Conservation (phyloP, 2,329 filamentous ascomycete species). For the Pezicula carpinea region DNA sequence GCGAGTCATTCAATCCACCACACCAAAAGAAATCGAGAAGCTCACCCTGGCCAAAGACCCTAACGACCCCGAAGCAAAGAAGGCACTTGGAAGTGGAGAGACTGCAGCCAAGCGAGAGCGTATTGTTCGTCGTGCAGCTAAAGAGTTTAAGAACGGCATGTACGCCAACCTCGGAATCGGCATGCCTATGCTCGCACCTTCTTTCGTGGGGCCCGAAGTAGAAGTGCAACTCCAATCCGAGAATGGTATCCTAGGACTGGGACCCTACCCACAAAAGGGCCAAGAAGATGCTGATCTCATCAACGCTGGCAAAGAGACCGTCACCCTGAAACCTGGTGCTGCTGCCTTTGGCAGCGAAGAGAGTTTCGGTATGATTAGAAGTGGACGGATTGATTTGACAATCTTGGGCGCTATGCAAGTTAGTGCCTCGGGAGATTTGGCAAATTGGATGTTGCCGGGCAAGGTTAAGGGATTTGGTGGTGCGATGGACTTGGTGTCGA, state of each 20-base stretch:
- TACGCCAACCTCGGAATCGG: constrained; percentile 90
- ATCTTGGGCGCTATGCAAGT: constrained; percentile 92
- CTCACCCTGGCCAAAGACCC: constrained; percentile 66
- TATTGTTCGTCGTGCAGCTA: constrained; percentile 79
- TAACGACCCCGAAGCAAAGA: constrained; percentile 25
- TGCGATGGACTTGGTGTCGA: constrained; percentile 89
- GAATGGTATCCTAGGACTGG: constrained; percentile 74
- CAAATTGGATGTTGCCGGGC: constrained; percentile 89
- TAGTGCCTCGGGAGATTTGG: constrained; percentile 54
- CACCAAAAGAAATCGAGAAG: constrained; percentile 80
- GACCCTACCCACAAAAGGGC: constrained; percentile 68
- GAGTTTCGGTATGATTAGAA: constrained; percentile 89
- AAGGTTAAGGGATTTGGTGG: constrained; percentile 86
- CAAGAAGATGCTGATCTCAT: constrained; percentile 83
- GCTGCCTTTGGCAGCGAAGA: constrained; percentile 82
- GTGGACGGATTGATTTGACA: constrained; percentile 80
- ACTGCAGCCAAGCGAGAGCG: constrained; percentile 67
- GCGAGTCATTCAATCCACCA: constrained; percentile 77
- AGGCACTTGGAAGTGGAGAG: constrained; percentile 28
- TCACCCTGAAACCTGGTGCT: constrained; percentile 76
- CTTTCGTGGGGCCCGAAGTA: constrained; percentile 72
- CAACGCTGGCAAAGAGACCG: constrained; percentile 91
- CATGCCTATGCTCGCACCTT: constrained; percentile 88
- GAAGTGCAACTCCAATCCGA: constrained; percentile 80
- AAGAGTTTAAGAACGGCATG: constrained; percentile 94